phyloP scores from a whole-genome alignment of 805 yeast species.

The Candida tallmaniae region DNA sequence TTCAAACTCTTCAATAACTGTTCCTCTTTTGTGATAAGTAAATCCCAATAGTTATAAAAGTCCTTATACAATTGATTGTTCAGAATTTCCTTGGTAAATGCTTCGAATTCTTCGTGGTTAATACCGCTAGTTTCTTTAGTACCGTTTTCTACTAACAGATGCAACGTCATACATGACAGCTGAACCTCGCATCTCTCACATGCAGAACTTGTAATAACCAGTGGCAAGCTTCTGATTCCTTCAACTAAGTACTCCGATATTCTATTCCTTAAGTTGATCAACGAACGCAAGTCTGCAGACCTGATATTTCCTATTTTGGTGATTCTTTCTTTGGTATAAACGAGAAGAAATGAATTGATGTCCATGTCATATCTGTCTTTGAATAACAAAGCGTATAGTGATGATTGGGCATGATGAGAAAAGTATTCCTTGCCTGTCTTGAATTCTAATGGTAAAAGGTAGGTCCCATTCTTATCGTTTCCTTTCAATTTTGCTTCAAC shows the following conservation, averaged over 20 bases:
- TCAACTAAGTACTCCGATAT: constrained; percentile 57
- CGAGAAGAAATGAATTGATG: constrained; percentile 59
- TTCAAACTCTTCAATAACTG: constrained; percentile 46
- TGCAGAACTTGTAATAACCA: constrained; percentile 43
- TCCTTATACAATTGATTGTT: constrained; percentile 35
- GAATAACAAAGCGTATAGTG: constrained; percentile 72
- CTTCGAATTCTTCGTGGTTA: constrained; percentile 41
- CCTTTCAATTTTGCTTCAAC: constrained; percentile 51
- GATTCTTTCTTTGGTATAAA: constrained; percentile 62
- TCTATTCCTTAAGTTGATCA: constrained; percentile 69
- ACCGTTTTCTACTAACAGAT: constrained; percentile 59
- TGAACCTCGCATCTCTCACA: constrained; percentile 62
- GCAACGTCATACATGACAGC: constrained; percentile 60
- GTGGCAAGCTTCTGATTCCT: constrained; percentile 50
- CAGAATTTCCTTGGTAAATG: constrained; percentile 47
- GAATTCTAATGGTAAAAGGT: constrained; percentile 77
- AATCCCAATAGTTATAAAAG: constrained; percentile 74
- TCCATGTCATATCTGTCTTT: constrained; percentile 76
- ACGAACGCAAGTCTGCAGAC: constrained; percentile 54
- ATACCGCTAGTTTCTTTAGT: constrained; percentile 50
- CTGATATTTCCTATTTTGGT: constrained; percentile 52
- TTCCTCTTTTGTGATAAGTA: constrained; percentile 69
- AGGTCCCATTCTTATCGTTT: constrained; percentile 21
- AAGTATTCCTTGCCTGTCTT: constrained; percentile 74
- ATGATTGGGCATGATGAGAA: constrained; percentile 81